A percentile compares a stretch with the other conserved stretches of the same genome.
phyloP scores from a whole-genome alignment of 2,329 filamentous ascomycete genomes.

The Xenoacremonium recifei region DNA sequence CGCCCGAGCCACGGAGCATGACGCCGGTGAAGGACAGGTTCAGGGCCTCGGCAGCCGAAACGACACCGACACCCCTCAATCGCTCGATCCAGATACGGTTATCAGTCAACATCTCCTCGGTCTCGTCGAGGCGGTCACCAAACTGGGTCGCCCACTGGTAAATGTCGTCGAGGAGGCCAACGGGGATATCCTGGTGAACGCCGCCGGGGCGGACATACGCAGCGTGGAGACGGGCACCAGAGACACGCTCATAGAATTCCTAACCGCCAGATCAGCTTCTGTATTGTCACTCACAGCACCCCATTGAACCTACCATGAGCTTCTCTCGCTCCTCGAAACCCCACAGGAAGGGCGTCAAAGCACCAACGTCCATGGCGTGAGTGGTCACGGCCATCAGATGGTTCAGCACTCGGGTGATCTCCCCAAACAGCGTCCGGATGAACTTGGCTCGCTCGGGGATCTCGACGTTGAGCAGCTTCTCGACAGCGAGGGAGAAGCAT shows the following conservation, averaged over 20 bases:
- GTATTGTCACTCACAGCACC: background rate
- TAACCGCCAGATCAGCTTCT: conserved; percentile 39
- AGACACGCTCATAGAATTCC: conserved; percentile 99
- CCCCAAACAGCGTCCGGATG: conserved; percentile 92
- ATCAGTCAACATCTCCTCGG: conserved; percentile 96
- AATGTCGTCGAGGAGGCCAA: conserved; percentile 95
- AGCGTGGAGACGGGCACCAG: conserved; percentile 93
- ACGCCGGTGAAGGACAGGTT: conserved; percentile 97
- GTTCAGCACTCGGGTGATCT: conserved; percentile 92
- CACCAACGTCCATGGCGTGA: conserved; percentile 98
- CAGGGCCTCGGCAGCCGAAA: conserved; percentile 88
- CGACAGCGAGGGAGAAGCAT: conserved; percentile 90
- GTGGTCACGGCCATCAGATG: conserved; percentile 97
- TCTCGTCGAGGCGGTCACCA: conserved; percentile 96
- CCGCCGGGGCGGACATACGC: conserved; percentile 96
- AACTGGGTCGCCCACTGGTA: conserved; percentile 99
- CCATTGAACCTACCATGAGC: conserved; percentile 74
- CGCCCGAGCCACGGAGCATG: conserved; percentile 95
- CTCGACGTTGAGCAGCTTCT: conserved; percentile 97
- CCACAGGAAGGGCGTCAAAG: conserved; percentile 97
- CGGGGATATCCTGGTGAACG: conserved; percentile 90
- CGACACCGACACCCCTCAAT: conserved; percentile 87
- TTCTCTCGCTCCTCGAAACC: conserved; percentile 99
- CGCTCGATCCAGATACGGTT: conserved; percentile 99
- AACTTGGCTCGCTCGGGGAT: conserved; percentile 94